Evolutionary conservation across 768 basidiomycete species (phyloP), one percentile per base, ranked within the genome.

Genomic region (Lepiota venenata): DNA sequence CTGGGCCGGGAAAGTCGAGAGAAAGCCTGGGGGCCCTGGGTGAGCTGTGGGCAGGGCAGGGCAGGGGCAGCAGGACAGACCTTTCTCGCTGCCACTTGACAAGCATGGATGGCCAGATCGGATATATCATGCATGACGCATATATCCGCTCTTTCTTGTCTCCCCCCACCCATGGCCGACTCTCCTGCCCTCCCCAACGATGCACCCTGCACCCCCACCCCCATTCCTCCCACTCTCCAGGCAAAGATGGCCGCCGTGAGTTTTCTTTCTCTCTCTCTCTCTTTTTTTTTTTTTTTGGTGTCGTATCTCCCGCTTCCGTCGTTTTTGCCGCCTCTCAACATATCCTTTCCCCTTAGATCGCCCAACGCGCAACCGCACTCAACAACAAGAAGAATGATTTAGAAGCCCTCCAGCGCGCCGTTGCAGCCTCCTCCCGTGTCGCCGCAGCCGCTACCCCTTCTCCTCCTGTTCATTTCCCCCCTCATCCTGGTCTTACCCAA

Each of bases 231-330:
- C 0, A 79, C 83, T 43, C 79, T 98, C 42, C 93, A 94, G 66
- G 92, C 91, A 58, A 97, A 93, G 76, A 90, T 98, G 88, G 91
- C 89, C 39, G 91, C 88, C 25, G 93, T 95, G 66, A 61, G 69
- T 63, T 49, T 44, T 38, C 20, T 41, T 55, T 41, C 53, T 41
- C 39, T 83, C 76, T 40, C 41, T 16, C 37, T 5, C 18, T 39
- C 43, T 36, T 12, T 32, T 18, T 11, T 1, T 22, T 42, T 41
- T 15, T 14, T n/a, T n/a, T n/a, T n/a, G n/a, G n/a, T n/a, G n/a
- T n/a, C n/a, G n/a, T n/a, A n/a, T n/a, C n/a, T n/a, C n/a, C n/a
- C n/a, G n/a, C n/a, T n/a, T n/a, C n/a, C n/a, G n/a, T n/a, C n/a
- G n/a, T n/a, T n/a, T n/a, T n/a, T n/a, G n/a, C n/a, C n/a, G n/a